A percentile compares a stretch with the other conserved stretches of the same genome.
phyloP scores from a whole-genome alignment of 108 stramenopile genomes.

The Stephanodiscus triporus region DNA sequence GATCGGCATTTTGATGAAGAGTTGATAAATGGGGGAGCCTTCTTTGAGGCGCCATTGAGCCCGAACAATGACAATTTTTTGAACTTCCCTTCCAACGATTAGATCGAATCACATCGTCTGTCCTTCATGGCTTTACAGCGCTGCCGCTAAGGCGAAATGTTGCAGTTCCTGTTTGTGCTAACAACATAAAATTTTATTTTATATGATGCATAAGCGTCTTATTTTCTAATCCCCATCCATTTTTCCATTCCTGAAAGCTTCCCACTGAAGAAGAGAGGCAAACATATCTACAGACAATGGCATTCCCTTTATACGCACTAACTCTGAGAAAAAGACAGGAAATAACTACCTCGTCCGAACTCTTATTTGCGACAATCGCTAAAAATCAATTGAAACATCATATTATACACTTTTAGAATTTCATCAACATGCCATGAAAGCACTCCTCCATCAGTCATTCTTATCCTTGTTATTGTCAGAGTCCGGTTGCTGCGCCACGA shows the following conservation, averaged over 20 bases:
- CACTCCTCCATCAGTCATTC: conserved; percentile 29
- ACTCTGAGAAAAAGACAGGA: no score
- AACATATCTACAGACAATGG: no score
- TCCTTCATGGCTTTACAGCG: background rate
- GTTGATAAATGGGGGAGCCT: conserved; percentile 33
- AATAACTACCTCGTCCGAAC: background rate
- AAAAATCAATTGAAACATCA: background rate
- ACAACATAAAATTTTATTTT: background rate
- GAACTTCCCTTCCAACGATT: conserved; percentile 15
- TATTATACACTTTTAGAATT: background rate
- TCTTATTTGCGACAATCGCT: background rate
- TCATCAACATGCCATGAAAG: background rate
- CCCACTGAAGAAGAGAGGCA: no score
- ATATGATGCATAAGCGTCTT: background rate
- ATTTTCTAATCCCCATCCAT: background rate
- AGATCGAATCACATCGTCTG: background rate
- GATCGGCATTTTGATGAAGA: conserved; percentile 39
- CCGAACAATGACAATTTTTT: conserved; percentile 39
- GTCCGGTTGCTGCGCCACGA: conserved; percentile 39
- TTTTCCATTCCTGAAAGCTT: background rate
- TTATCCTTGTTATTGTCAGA: conserved; percentile 44
- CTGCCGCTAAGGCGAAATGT: background rate
- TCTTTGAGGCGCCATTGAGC: conserved; percentile 29
- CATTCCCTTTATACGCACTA: no score
- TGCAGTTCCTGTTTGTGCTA: background rate